Conservation (phyloP, 441 rosid genomes). For the Rhodomyrtus psidioides region DNA sequence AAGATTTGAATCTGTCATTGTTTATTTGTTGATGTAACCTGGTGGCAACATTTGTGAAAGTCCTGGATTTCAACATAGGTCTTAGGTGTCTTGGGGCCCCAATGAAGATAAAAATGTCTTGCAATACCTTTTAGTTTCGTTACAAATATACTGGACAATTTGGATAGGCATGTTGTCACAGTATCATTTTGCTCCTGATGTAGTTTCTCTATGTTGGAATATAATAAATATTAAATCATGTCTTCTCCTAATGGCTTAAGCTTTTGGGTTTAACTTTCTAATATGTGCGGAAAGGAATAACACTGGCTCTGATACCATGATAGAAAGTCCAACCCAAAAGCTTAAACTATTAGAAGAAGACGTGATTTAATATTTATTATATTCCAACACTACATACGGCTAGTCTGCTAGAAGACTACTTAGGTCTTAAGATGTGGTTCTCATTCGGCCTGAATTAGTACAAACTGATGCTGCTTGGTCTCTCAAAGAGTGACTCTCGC, state of each 20-base stretch:
- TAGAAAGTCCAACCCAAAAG: too few species aligned
- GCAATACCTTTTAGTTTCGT: neutral
- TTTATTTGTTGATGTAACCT: neutral
- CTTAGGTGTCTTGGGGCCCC: neutral
- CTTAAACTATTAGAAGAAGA: too few species aligned
- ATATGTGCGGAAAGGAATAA: too few species aligned
- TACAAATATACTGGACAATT: neutral
- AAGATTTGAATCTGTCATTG: neutral
- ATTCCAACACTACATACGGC: too few species aligned
- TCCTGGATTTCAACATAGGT: neutral
- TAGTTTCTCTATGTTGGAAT: neutral
- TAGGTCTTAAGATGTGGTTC: neutral
- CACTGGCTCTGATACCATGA: too few species aligned
- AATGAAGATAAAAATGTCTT: neutral
- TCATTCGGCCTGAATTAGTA: neutral
- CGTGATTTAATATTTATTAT: too few species aligned
- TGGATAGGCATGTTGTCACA: neutral
- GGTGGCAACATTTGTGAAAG: neutral
- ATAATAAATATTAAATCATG: too few species aligned
- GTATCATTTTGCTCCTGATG: neutral
- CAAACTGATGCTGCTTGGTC: neutral
- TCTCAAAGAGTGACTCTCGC: neutral
- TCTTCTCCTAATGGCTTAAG: too few species aligned
- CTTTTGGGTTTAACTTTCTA: too few species aligned
- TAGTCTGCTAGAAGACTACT: neutral